Conservation (phyloP, 768 basidiomycete species). For the Lactifluus rugatus region DNA sequence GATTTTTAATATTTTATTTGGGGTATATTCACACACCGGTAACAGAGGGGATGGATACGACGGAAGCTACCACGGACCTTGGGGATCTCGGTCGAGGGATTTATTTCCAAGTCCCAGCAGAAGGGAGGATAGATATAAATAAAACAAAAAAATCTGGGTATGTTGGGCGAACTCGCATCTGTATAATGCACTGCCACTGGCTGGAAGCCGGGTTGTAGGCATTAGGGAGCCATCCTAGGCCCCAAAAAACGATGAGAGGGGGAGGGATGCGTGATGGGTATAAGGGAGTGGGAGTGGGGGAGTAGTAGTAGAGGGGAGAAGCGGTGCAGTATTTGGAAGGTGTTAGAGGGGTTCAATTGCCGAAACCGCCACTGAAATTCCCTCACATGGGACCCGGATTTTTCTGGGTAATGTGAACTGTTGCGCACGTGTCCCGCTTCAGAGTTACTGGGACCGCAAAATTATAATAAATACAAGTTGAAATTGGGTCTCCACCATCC, state of each 20-base stretch:
- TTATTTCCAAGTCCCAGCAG: neutral
- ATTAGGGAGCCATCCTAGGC: neutral
- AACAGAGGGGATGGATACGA: neutral
- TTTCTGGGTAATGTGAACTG: neutral
- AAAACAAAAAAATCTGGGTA: no score
- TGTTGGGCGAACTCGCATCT: no score
- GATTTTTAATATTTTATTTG: neutral
- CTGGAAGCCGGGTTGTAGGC: neutral
- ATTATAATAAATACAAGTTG: neutral
- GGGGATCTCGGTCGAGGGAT: neutral
- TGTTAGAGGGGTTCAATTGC: neutral
- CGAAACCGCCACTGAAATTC: constrained; percentile 1
- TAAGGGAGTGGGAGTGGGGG: neutral
- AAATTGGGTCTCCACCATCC: neutral
- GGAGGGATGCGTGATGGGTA: neutral
- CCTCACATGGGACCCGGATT: neutral
- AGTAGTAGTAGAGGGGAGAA: no score
- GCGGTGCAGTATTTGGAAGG: neutral
- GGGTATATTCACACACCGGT: neutral
- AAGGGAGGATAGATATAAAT: neutral
- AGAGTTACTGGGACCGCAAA: neutral
- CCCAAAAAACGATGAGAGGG: neutral
- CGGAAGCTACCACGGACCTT: neutral
- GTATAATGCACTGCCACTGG: neutral
- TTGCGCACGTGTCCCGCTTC: constrained; percentile 12